Evolutionary conservation across 495 filamentous ascomycete genomes (phyloP), one percentile per base, ranked within the genome.

Genomic region (Mycothermus thermophilus): DNA sequence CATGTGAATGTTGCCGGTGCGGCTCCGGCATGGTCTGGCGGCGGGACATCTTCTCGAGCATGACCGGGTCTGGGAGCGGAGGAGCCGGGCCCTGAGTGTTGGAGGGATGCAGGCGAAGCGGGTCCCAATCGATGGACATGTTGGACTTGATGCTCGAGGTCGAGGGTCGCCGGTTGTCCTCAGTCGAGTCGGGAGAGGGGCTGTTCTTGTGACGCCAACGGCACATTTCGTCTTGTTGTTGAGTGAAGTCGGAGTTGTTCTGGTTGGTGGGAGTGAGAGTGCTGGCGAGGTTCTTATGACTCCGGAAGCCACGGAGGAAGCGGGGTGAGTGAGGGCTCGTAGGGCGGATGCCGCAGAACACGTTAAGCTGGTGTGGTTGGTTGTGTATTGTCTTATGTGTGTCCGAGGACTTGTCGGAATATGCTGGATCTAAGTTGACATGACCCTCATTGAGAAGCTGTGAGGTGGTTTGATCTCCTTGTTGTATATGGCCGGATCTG

Each of bases 241-340:
- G 28, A 32, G 5, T n/a, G 13, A 26, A 22, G 18, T 38, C 27
- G 15, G 9, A 15, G 14, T 28, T 16, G 18, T 4, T 28, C n/a
- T 14, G 2, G 11, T 5, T 33, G 21, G 3, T 33, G 10, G 11
- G 6, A 25, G 22, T 25, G 3, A 18, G 13, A 27, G 37, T 11
- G 19, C 24, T 30, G 18, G 35, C 21, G 26, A 54, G 46, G 20
- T 24, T 37, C 40, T 38, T 48, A 38, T 52, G 48, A 32, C 51
- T 52, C 30, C 53, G 48, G 48, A 57, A 52, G 35, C 48, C 44
- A 35, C 49, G 51, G 37, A 57, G 46, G 35, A 52, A 35, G 14
- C 41, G 38, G 32, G n/a, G 26, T 38, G 26, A 15, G 31, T 47
- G 44, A 44, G 38, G 14, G 27, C 33, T 36, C 30, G 33, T 14